These are phyloP conservation scores for Lactarius pseudohatsudake DNA, from an alignment of 768 basidiomycete genomes.

Conservation along the genomic window DNA sequence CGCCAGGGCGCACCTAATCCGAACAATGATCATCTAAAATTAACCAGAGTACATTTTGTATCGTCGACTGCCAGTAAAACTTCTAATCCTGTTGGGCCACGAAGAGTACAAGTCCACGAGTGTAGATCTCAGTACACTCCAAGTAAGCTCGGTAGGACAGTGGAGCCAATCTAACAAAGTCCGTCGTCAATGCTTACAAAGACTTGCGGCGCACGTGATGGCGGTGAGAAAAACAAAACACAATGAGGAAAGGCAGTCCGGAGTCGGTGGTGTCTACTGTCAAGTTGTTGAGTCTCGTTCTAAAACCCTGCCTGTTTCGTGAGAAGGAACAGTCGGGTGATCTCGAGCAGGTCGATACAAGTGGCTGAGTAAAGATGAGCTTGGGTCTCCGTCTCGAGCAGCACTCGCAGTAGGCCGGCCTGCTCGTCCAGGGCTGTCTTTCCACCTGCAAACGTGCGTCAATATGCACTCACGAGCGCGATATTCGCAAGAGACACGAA, in stretches of 20 bases:
- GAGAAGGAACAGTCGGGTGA: not conserved
- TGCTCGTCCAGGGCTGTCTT: not conserved
- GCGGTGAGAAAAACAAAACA: not conserved
- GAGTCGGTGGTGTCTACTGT: not conserved
- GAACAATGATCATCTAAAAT: not conserved
- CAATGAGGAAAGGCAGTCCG: too few species aligned
- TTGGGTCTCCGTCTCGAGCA: not conserved
- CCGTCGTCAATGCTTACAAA: not conserved
- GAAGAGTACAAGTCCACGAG: not conserved
- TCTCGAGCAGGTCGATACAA: conserved; percentile 10
- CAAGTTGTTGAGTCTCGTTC: not conserved
- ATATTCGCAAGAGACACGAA: conserved; percentile 1
- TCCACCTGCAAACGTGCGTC: conserved; percentile 4
- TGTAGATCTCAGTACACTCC: not conserved
- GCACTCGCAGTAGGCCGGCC: not conserved
- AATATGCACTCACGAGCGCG: not conserved
- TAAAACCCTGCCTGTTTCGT: not conserved
- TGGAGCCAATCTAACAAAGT: not conserved
- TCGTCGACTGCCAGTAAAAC: not conserved
- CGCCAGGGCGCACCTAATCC: not conserved
- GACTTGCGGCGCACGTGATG: not conserved
- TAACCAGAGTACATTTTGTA: not conserved
- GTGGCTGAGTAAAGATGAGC: conserved; percentile 15
- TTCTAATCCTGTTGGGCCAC: not conserved
- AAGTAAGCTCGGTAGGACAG: not conserved